Conservation (phyloP, 805 yeast species). For the Zygotorulaspora florentina region DNA sequence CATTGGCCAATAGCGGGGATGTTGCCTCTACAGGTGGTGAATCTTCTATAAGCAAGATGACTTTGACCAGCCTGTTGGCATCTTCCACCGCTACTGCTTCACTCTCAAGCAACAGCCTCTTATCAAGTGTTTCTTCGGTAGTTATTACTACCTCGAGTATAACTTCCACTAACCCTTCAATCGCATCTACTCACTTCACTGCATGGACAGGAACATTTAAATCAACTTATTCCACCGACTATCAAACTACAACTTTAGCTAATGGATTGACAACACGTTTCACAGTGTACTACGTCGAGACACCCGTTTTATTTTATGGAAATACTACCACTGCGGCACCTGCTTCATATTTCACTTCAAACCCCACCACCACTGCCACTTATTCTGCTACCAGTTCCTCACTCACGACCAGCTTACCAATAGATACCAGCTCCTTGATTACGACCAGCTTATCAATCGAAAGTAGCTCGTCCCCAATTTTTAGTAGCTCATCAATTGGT, state of each 20-base stretch:
- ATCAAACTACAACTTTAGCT: slow-evolving; percentile 3
- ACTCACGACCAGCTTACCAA: neutral
- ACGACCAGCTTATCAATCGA: neutral
- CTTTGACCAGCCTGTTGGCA: slow-evolving; percentile 4
- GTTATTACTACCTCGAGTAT: slow-evolving; percentile 7
- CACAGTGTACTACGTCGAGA: slow-evolving; percentile 15
- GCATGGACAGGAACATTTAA: slow-evolving; percentile 4
- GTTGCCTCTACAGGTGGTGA: slow-evolving; percentile 8
- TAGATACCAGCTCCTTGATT: neutral
- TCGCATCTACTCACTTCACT: neutral
- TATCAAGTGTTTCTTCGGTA: slow-evolving; percentile 3
- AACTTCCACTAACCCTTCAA: slow-evolving; percentile 3
- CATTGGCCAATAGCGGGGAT: slow-evolving; percentile 12
- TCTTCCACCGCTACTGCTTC: slow-evolving; percentile 10
- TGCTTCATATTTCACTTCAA: slow-evolving; percentile 5
- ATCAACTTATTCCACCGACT: slow-evolving; percentile 5
- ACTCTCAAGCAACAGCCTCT: slow-evolving; percentile 10
- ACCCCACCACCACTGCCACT: slow-evolving; percentile 1
- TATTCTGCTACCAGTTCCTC: slow-evolving; percentile 4
- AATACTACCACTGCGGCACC: slow-evolving; percentile 1
- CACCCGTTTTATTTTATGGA: slow-evolving; percentile 8
- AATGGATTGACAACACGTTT: slow-evolving; percentile 7
- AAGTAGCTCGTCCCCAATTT: neutral
- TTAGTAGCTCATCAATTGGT: neutral
- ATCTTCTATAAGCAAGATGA: no score